These are phyloP conservation scores for Selaginella moellendorffii DNA, from an alignment of 75 land plant genomes.

Conservation along the genomic window DNA sequence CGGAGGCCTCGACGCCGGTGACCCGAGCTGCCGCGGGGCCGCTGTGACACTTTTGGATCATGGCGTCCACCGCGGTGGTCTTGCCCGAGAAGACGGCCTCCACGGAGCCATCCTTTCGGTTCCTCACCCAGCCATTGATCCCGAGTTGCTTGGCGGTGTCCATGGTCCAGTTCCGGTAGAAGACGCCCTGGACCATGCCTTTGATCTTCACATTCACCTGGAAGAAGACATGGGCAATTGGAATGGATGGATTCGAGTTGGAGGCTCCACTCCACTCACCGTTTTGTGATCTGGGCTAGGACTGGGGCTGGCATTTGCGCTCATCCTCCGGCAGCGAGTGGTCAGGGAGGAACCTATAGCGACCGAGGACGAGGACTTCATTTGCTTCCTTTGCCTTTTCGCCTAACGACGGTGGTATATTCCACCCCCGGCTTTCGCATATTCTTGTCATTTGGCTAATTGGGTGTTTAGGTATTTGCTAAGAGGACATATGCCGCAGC, in stretches of 20 bases:
- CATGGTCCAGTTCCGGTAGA: conserved; percentile 74
- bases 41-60: conserved; percentile 45
- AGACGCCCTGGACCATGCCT: conserved; percentile 87
- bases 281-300: not conserved
- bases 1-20: conserved; percentile 24
- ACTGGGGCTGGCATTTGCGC: not conserved
- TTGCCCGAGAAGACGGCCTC: conserved; percentile 81
- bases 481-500: no score
- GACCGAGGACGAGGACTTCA: no score
- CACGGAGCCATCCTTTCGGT: conserved; percentile 76
- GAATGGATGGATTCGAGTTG: not conserved
- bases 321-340: conserved; percentile 2
- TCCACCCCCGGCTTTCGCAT: no score
- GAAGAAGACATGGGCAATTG: not conserved
- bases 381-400: no score
- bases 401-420: no score
- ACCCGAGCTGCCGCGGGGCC: conserved; percentile 64
- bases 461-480: no score
- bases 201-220: conserved; percentile 58
- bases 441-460: no score
- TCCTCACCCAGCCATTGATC: conserved; percentile 78
- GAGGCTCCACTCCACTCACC: no score
- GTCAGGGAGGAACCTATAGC: no score
- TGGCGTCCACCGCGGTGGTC: conserved; percentile 37
- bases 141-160: conserved; percentile 53